Evolutionary conservation across 352 stramenopile genomes (phyloP).

Genomic region (Phytopythium vexans): DNA sequence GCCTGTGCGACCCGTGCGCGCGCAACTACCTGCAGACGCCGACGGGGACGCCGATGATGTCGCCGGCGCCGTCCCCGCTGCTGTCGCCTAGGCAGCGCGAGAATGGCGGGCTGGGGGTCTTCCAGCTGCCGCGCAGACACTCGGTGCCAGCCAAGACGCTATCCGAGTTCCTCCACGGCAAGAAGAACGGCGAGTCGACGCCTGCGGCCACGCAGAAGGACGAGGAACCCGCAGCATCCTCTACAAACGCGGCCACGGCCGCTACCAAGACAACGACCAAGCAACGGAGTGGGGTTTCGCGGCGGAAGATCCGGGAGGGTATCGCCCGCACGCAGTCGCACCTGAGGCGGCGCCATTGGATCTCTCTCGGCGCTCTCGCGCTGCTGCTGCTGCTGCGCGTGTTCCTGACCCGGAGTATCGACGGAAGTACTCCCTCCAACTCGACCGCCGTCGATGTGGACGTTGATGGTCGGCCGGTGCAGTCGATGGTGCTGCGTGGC

Average conservation of each 20-base stretch:
- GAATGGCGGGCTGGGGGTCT: not conserved
- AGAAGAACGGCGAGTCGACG: conserved; percentile 8
- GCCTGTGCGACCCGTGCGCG: conserved; percentile 70
- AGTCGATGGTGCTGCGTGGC: conserved; percentile 27
- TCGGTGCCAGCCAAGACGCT: conserved; percentile 23
- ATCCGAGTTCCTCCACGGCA: conserved; percentile 8
- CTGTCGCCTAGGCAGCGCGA: conserved; percentile 18
- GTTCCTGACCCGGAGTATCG: conserved; percentile 28
- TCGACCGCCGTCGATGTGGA: conserved; percentile 4
- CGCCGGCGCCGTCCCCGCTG: conserved; percentile 21
- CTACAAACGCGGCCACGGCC: not conserved
- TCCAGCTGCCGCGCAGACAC: conserved; percentile 16
- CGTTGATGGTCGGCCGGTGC: conserved; percentile 5
- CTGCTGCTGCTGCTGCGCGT: conserved; percentile 36
- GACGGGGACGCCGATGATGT: conserved; percentile 22
- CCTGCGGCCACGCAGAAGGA: not conserved
- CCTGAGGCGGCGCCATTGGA: conserved; percentile 51
- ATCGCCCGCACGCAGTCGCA: conserved; percentile 26
- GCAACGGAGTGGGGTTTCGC: conserved; percentile 1
- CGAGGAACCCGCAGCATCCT: not conserved
- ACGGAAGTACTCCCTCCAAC: conserved; percentile 11
- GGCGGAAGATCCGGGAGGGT: conserved; percentile 4
- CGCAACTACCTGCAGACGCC: conserved; percentile 50
- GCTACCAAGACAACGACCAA: not conserved
- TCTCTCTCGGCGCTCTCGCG: conserved; percentile 26